Base-by-base conservation (phyloP, 2,329 filamentous ascomycete genomes). In the Fonsecaea pugnacius region DNA sequence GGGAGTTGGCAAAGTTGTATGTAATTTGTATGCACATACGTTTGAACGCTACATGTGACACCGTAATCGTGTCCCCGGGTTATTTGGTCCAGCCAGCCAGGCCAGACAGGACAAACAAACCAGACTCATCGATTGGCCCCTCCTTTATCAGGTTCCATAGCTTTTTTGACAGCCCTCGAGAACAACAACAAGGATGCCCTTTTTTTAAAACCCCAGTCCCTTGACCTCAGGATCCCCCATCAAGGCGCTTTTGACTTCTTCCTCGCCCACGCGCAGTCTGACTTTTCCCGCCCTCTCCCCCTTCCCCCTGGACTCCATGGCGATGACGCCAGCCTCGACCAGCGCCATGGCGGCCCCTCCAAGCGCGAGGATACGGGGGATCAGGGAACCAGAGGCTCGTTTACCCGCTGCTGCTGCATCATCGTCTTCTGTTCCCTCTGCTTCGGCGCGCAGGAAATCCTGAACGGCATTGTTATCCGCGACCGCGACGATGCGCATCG, bases 231-330 rank as follows among this genome's bases (percentile, higher is more conserved):
- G 86, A 78, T 99, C 95, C 69, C 96, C 93, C 65, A 89, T 87
- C 70, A 98, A 87, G 33, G 94, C 95, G 74, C 92, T 85, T 74
- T 89, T 89, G 32, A 99, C 87, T 78, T 99, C 94, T 73, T 98
- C 94, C 65, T 96, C 91, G 12, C 91, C 90, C 70, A 98, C 89
- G 24, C 91, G 88, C 62, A 99, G 82, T 62, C 94, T 84, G 46
- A 99, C 86, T 76, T 96, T 93, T 62, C 92, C 94, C 24, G 91
- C 92, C 50, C 95, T 84, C 74, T 98, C 94, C 0, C 92, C 89
- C 69, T 88, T 88, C 65, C 81, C 78, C 18, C 89, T 85, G 3
- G 86, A 86, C 76, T 99, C 95, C 58, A 99, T 77, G 5, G 92
- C 91, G 64, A 99, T 83, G 58, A 99, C 86, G 0, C 95, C 95